A percentile compares a stretch with the other conserved stretches of the same genome.
phyloP scores from a whole-genome alignment of 257 asterid species.

The Rhazya stricta region DNA sequence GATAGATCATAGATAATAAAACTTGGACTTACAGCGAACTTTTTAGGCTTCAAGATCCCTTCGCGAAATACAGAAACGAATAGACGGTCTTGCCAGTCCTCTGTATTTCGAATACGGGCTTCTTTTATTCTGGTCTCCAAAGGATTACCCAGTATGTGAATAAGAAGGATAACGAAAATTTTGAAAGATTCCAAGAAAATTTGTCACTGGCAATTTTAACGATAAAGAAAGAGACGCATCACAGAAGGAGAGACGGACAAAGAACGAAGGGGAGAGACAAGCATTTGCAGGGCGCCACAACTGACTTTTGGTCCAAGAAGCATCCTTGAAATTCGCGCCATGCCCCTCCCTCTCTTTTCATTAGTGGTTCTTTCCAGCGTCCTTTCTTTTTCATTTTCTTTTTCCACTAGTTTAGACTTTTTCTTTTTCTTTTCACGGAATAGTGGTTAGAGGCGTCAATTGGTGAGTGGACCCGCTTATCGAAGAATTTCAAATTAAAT shows the following conservation, averaged over 20 bases:
- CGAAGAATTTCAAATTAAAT: no score
- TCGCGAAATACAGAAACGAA: background rate
- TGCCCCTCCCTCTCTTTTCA: background rate
- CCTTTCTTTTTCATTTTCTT: background rate
- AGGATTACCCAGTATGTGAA: background rate
- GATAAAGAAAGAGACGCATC: background rate
- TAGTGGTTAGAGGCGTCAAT: no score
- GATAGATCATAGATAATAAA: background rate
- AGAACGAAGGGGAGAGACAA: background rate
- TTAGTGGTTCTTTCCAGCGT: background rate
- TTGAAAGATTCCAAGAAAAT: background rate
- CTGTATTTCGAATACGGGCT: background rate
- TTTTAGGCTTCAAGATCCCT: background rate
- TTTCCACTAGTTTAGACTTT: background rate
- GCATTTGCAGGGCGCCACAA: slow-evolving; percentile 36
- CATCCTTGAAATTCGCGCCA: slow-evolving; percentile 48
- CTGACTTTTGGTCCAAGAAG: slow-evolving; percentile 25
- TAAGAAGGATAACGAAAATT: background rate
- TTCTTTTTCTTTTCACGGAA: background rate
- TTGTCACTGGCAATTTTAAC: background rate
- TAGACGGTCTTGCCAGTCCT: background rate
- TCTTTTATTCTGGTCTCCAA: background rate
- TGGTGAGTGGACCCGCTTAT: no score
- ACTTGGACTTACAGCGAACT: background rate
- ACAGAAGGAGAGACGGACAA: background rate